Base-by-base conservation (phyloP, 768 basidiomycete species). In the Floccularia luteovirens region DNA sequence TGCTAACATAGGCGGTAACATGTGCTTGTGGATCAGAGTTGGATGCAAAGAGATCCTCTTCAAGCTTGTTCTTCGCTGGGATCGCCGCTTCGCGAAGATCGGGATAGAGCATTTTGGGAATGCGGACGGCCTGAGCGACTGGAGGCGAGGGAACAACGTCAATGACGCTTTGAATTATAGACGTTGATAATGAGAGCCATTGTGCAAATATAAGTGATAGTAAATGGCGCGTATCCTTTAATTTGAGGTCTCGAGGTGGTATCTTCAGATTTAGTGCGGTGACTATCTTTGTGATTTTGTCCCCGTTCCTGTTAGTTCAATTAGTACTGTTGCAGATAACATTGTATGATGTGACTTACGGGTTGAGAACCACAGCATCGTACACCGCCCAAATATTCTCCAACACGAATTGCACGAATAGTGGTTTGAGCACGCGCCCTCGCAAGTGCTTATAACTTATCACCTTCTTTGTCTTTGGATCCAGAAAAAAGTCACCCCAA, bases 361-460 rank as follows among this genome's bases (percentile, higher is more conserved):
- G 88, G 49, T 93, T 89, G 11, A 88, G 59, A 28, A 88, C 62
- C 11, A 92, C 82, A 12, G 86, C 89, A 52, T 96, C 90, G 56
- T 98, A 99, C 8, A 96, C 86, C 12, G 89, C 85, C 93, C 94
- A 99, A 19, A 99, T 73, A 57, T 98, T 98, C 39, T 98, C 96
- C 48, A 99, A 62, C 10, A 99, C 84, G 49, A 98, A 94, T 62
- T 97, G 93, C 10, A 97, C 96, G 54, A 98, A 98, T 19, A 98
- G 71, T 8, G 93, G 90, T 64, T 98, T 98, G 56, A 98, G 61
- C 36, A 77, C 72, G 31, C 91, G 77, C 13, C 91, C 94, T 38
- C 75, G 77, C 43, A 97, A 72, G 60, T 93, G 87, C 61, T 91
- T 93, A 59, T 91, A 70, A 50, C 83, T 88, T 54, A 98, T 81